phyloP scores from a whole-genome alignment of 495 filamentous ascomycete genomes.

The Cairneyella variabilis region DNA sequence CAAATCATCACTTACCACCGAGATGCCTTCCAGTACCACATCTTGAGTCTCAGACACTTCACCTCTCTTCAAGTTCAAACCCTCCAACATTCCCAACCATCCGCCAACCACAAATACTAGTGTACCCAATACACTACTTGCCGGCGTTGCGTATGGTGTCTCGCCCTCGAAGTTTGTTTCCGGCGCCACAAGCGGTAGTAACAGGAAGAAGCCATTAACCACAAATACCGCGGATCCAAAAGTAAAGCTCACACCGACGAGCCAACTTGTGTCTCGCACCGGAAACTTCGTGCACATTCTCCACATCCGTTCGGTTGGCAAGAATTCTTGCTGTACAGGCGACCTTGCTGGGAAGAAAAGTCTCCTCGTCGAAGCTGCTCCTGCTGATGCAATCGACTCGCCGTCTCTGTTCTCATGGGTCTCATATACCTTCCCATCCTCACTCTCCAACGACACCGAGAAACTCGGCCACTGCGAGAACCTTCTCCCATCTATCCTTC shows the following conservation, averaged over 20 bases:
- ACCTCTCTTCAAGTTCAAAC: slow-evolving; percentile 9
- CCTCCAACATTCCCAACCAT: slow-evolving; percentile 9
- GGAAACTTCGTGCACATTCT: slow-evolving; percentile 14
- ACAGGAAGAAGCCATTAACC: slow-evolving; percentile 12
- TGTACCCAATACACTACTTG: slow-evolving; percentile 3
- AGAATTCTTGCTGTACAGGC: background rate
- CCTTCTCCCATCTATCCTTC: background rate
- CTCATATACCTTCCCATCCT: background rate
- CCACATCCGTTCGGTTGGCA: background rate
- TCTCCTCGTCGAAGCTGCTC: background rate
- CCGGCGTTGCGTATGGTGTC: slow-evolving; percentile 11
- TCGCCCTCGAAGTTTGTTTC: background rate
- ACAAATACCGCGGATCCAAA: slow-evolving; percentile 11
- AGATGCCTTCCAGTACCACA: background rate
- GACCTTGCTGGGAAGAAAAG: background rate
- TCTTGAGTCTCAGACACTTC: slow-evolving; percentile 3
- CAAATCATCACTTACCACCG: background rate
- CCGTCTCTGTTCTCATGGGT: background rate
- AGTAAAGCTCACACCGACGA: slow-evolving; percentile 10
- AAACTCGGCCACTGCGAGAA: slow-evolving; percentile 14
- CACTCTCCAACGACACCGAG: too few species aligned
- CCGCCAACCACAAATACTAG: slow-evolving; percentile 8
- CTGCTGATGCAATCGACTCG: background rate
- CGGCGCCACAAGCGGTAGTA: slow-evolving; percentile 7
- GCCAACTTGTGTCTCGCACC: slow-evolving; percentile 11